Evolutionary conservation across 306 rosid species (phyloP).

Genomic region (Vigna radiata): DNA sequence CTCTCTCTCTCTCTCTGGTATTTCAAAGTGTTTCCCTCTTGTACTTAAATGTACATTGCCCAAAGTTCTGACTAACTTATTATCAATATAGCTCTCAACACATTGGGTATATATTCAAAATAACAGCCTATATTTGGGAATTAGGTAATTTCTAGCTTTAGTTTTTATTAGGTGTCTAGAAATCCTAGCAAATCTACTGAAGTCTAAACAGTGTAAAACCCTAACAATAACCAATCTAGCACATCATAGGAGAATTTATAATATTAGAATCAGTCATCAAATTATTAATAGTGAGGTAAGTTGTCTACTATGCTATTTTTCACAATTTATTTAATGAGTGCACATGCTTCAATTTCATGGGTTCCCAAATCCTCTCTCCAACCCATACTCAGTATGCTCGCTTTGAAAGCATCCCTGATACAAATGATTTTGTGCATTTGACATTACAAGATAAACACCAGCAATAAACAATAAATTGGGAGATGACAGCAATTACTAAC

Average conservation of each 20-base stretch:
- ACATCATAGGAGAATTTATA: conserved; percentile 14
- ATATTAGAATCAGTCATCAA: conserved; percentile 19
- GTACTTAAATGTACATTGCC: not conserved
- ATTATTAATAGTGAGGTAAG: not conserved
- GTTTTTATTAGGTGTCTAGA: not conserved
- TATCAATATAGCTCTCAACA: not conserved
- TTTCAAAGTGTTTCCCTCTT: not conserved
- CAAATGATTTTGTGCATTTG: conserved; percentile 10
- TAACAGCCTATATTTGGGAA: not conserved
- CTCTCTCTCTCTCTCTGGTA: not conserved
- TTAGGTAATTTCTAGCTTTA: not conserved
- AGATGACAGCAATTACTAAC: conserved; percentile 53
- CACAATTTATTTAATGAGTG: not conserved
- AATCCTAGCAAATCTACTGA: conserved; percentile 6
- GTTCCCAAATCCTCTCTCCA: conserved; percentile 17
- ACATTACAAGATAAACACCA: conserved; percentile 40
- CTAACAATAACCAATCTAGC: conserved; percentile 1
- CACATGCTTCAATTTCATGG: conserved; percentile 1
- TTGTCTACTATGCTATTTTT: not conserved
- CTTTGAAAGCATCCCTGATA: conserved; percentile 12
- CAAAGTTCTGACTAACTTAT: not conserved
- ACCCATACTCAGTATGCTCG: not conserved
- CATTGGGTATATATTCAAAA: not conserved
- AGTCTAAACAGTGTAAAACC: not conserved
- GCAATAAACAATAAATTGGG: conserved; percentile 28